A percentile compares a stretch with the other conserved stretches of the same genome.
phyloP scores from a whole-genome alignment of 257 asterid genomes.

The Rauvolfia tetraphylla region DNA sequence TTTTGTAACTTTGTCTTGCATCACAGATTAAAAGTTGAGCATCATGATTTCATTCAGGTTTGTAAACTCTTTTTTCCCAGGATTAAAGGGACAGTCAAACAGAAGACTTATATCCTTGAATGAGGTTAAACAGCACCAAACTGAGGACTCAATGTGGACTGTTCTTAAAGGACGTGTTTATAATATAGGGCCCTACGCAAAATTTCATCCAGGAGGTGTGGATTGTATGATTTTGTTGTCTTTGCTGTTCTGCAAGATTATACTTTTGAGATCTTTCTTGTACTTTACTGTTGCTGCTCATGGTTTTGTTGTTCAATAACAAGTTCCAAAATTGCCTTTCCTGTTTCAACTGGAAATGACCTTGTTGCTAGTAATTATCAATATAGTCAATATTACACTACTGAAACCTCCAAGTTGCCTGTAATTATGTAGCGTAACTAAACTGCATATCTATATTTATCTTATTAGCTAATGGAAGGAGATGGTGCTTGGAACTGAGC shows the following conservation, averaged over 20 bases:
- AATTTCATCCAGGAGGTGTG: slow-evolving; percentile 98
- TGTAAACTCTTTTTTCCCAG: slow-evolving; percentile 36
- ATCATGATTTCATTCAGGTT: not conserved
- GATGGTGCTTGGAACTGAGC: not conserved
- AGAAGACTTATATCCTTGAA: slow-evolving; percentile 60
- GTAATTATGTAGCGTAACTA: not conserved
- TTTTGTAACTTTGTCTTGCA: not conserved
- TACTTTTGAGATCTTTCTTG: not conserved
- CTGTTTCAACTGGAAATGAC: not conserved
- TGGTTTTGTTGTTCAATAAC: not conserved
- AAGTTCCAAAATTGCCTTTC: not conserved
- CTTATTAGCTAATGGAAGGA: not conserved
- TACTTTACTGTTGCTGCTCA: not conserved
- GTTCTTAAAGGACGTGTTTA: slow-evolving; percentile 92
- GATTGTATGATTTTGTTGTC: not conserved
- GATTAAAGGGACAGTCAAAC: slow-evolving; percentile 78
- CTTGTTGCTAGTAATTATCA: not conserved
- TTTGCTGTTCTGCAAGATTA: not conserved
- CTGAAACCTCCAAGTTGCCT: not conserved
- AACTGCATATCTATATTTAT: not conserved
- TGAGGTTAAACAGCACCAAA: slow-evolving; percentile 82
- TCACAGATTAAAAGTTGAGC: not conserved
- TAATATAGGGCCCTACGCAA: slow-evolving; percentile 86
- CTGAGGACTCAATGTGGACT: slow-evolving; percentile 92
- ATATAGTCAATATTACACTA: not conserved